Evolutionary conservation across 73 alveolate genomes (phyloP), one percentile per base, ranked within the genome.

Genomic region (Effrenium voratum): DNA sequence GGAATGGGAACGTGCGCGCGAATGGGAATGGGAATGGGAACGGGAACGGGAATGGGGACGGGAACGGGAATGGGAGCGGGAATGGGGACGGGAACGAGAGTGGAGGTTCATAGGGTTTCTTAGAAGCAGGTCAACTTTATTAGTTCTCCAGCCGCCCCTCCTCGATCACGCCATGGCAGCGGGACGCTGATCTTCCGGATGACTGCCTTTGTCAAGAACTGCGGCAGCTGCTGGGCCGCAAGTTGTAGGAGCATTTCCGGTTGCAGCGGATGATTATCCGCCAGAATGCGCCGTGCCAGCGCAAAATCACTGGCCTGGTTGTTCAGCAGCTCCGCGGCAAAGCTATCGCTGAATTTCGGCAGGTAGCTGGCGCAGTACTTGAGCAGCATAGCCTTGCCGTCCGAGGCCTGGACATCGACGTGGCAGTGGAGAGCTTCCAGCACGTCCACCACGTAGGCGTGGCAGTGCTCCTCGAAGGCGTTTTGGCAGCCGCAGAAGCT

Each of bases 311-410:
- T 52, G 0, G 93, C 93, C 80, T 84, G 55, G 43, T 55, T 44
- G 63, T 84, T 84, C 34, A 84, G 81, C 81, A 34, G 30, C 59
- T 52, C 93, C 81, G 19, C 5, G 38, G 93, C 79, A 46, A 84
- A 84, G 57, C 81, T 19, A 26, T 63, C 73, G 80, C 81, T 55
- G 80, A 84, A 84, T 44, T 84, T 84, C 1, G 93, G 93, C 57
- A 84, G n/a, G 63, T 84, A 84, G 36, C 91, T 80, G 30, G 93
- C 80, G 60, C 93, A 84, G 60, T 84, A 84, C 50, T 41, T 50
- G 52, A 84, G 41, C 45, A 84, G 43, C 93, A 84, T 36, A 30
- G 80, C 93, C 6, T 80, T 59, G 26, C 93, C 93, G n/a, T 84
- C 93, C 32, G 93, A 84, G 0, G 93, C 79, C 32, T 0, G 57